Evolutionary conservation across 176 grass and related monocot genomes (phyloP).

Genomic region (Avena sativa): DNA sequence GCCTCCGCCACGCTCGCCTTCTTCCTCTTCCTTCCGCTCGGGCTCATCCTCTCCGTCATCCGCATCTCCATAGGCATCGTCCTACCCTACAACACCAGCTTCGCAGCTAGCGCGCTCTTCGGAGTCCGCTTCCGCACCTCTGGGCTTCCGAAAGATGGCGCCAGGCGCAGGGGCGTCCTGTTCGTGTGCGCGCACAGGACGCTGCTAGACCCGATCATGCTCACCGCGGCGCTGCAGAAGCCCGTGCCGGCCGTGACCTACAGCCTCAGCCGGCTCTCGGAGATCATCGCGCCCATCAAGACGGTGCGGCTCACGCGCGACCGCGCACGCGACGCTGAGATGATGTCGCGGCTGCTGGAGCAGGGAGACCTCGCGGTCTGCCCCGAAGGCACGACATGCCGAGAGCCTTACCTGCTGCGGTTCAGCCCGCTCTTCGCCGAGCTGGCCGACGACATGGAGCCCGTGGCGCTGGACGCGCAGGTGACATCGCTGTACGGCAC

Average conservation of each 20-base stretch:
- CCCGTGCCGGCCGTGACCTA: slow-evolving; percentile 84
- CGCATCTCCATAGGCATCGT: slow-evolving; percentile 63
- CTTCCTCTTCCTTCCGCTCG: slow-evolving; percentile 79
- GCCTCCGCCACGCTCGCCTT: slow-evolving; percentile 59
- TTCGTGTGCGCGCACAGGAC: slow-evolving; percentile 93
- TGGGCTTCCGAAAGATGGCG: not conserved
- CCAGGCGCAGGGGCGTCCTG: slow-evolving; percentile 46
- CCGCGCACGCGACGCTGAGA: slow-evolving; percentile 63
- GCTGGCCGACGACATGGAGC: slow-evolving; percentile 80
- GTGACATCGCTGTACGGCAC: slow-evolving; percentile 70
- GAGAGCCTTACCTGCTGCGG: slow-evolving; percentile 84
- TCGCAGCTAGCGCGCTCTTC: slow-evolving; percentile 26
- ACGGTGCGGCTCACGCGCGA: slow-evolving; percentile 81
- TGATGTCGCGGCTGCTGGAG: slow-evolving; percentile 62
- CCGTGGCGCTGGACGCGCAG: slow-evolving; percentile 79
- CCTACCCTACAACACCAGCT: slow-evolving; percentile 59
- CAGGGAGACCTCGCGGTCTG: slow-evolving; percentile 71
- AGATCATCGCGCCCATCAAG: slow-evolving; percentile 74
- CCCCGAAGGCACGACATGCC: slow-evolving; percentile 95
- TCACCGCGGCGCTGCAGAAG: slow-evolving; percentile 57
- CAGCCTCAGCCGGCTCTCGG: slow-evolving; percentile 75
- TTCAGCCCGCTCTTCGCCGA: slow-evolving; percentile 95
- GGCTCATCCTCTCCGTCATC: slow-evolving; percentile 55
- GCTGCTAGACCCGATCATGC: slow-evolving; percentile 79
- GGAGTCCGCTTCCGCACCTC: slow-evolving; percentile 60